phyloP scores from a whole-genome alignment of 345 rosid species.

The Eucalyptus urophylla region DNA sequence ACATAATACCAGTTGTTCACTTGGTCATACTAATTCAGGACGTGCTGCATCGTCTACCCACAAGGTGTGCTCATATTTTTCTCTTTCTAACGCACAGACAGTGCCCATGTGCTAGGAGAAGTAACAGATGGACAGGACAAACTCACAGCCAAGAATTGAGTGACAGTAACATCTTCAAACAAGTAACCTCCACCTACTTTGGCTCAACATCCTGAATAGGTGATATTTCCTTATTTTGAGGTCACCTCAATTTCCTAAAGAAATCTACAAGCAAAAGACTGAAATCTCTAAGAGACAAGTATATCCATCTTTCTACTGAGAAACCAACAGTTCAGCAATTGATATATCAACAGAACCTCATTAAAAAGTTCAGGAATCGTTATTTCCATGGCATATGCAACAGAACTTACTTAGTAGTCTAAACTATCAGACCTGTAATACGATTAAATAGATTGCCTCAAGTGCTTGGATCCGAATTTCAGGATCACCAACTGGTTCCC shows the following conservation, averaged over 20 bases:
- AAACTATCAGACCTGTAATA: constrained; percentile 37
- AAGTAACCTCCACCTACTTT: not conserved
- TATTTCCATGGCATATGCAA: not conserved
- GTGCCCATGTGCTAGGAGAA: not conserved
- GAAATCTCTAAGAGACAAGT: not conserved
- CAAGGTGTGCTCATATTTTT: not conserved
- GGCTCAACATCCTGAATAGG: not conserved
- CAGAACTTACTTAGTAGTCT: not conserved
- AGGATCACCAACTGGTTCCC: constrained; percentile 74
- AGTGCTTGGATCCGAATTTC: constrained; percentile 72
- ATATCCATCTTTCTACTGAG: not conserved
- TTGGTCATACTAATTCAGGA: not conserved
- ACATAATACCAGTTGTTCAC: not conserved
- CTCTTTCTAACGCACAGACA: not conserved
- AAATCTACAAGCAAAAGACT: not conserved
- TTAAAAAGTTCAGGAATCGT: not conserved
- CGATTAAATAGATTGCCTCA: constrained; percentile 79
- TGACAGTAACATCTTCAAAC: not conserved
- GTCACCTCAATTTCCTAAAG: not conserved
- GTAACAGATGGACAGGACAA: not conserved
- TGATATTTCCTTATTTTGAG: not conserved
- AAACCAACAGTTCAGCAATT: not conserved
- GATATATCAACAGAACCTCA: not conserved
- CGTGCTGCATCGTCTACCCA: not conserved
- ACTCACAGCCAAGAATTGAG: not conserved